Base-by-base conservation (phyloP, 2,329 filamentous ascomycete genomes). In the Juglanconis oblonga region DNA sequence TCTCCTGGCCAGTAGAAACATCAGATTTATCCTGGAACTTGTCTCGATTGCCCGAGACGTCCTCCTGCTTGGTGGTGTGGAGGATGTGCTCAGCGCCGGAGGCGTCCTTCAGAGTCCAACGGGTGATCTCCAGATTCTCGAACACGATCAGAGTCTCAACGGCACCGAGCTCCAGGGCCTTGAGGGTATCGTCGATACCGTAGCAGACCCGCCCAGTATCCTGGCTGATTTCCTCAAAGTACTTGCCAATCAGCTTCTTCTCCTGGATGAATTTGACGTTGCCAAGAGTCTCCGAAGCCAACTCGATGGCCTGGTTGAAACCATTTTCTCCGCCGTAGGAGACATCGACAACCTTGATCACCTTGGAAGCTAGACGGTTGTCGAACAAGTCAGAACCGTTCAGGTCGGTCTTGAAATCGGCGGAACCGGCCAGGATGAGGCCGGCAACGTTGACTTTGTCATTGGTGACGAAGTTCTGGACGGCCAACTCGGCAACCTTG, bases 231-330 rank as follows among this genome's bases (percentile, higher is more conserved):
- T 99, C 94, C 75, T 99, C 93, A 71, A 99, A 99, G 83, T 99
- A 99, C 74, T 91, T 92, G 75, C 94, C 94, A 72, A 99, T 99
- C 65, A 99, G 87, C 82, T 97, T 99, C 89, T 99, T 99, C 85
- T 99, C 95, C 79, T 99, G 95, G 75, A 99, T 97, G 76, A 99
- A 99, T 80, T 99, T 99, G 85, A 99, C 95, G 74, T 98, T 99
- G 77, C 93, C 91, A 52, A 99, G 85, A 7, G 95, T 99, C 82
- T 99, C 96, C 7, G 92, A 86, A 32, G 95, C 89, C 70, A 99
- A 78, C 74, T 99, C 95, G 66, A 99, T 99, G 62, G 95, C 95
- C 80, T 99, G 96, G 81, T 99, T 99, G 85, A 99, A 99, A 51
- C 95, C 95, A 81, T 98, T 98, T 80, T 99, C 96, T 68, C 95